These are phyloP conservation scores for Clavulina sp. DNA, from an alignment of 768 basidiomycete species.

Conservation along the genomic window DNA sequence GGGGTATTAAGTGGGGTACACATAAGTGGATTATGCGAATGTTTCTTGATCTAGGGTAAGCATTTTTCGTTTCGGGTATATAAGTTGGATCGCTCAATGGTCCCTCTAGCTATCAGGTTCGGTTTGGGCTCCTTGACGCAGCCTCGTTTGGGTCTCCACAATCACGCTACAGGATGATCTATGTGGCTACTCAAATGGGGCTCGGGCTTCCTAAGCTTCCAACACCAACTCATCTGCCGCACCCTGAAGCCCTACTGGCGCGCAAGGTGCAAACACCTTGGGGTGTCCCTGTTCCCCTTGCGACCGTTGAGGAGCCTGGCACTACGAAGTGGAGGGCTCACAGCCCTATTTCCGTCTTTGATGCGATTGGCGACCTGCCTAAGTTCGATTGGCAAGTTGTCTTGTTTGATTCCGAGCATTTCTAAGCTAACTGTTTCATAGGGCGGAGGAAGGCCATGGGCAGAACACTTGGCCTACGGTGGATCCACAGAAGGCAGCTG, in stretches of 20 bases:
- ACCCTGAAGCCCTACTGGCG: background rate
- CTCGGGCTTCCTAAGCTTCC: conserved; percentile 31
- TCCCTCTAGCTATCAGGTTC: conserved; percentile 27
- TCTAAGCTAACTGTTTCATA: conserved; percentile 29
- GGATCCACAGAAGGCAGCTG: background rate
- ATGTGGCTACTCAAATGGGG: conserved; percentile 30
- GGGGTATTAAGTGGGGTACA: conserved; percentile 57
- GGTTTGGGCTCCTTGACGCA: conserved; percentile 33
- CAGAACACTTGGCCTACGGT: background rate
- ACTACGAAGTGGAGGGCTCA: conserved; percentile 32
- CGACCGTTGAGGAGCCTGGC: background rate
- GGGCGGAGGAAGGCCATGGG: conserved; percentile 18
- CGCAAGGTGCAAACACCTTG: conserved; percentile 3
- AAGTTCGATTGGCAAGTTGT: conserved; percentile 46
- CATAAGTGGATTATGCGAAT: conserved; percentile 47
- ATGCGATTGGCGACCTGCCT: conserved; percentile 55
- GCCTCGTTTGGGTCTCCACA: conserved; percentile 42
- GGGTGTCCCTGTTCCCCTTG: background rate
- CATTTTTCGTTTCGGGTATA: background rate
- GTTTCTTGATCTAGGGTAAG: conserved; percentile 48
- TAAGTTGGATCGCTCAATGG: background rate
- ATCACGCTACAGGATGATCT: conserved; percentile 34
- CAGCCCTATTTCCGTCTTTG: conserved; percentile 36
- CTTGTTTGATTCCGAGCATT: background rate
- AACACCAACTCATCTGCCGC: conserved; percentile 38